These are phyloP conservation scores for Paraphoma chrysanthemicola DNA, from an alignment of 2,329 filamentous ascomycete genomes.

Conservation along the genomic window DNA sequence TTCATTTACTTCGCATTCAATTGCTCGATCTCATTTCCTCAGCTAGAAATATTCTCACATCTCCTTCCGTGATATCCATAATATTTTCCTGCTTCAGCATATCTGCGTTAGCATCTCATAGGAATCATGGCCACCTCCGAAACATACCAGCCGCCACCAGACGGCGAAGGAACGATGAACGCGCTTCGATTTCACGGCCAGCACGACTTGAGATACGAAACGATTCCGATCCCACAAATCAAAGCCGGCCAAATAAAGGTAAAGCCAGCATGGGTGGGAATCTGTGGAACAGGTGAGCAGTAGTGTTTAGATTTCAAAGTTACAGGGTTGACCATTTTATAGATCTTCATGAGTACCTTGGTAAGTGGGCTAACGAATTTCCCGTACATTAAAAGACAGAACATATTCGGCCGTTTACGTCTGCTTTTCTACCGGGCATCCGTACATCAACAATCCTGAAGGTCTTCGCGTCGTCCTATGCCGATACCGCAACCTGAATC, in stretches of 20 bases:
- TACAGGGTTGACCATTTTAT: background rate
- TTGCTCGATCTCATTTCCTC: background rate
- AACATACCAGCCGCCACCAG: conserved; percentile 20
- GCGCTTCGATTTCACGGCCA: conserved; percentile 56
- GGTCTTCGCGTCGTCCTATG: too few species aligned
- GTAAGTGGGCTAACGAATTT: background rate
- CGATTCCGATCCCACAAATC: conserved; percentile 50
- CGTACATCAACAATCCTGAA: too few species aligned
- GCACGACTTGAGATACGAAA: conserved; percentile 52
- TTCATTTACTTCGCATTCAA: background rate
- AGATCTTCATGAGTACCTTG: conserved; percentile 58
- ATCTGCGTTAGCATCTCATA: background rate
- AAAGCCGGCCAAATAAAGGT: conserved; percentile 53
- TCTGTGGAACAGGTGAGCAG: conserved; percentile 49
- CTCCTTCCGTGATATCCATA: background rate
- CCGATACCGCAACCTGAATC: too few species aligned
- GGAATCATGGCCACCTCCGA: conserved; percentile 8
- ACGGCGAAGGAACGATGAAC: conserved; percentile 47
- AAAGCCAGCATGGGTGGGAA: conserved; percentile 51
- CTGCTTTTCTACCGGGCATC: too few species aligned
- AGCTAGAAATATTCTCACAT: background rate
- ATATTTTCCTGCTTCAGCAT: background rate
- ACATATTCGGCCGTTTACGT: background rate
- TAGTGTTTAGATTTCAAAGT: background rate
- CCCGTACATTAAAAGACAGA: background rate